Evolutionary conservation across 2,329 filamentous ascomycete genomes (phyloP).

Genomic region (Zymoseptoria brevis): DNA sequence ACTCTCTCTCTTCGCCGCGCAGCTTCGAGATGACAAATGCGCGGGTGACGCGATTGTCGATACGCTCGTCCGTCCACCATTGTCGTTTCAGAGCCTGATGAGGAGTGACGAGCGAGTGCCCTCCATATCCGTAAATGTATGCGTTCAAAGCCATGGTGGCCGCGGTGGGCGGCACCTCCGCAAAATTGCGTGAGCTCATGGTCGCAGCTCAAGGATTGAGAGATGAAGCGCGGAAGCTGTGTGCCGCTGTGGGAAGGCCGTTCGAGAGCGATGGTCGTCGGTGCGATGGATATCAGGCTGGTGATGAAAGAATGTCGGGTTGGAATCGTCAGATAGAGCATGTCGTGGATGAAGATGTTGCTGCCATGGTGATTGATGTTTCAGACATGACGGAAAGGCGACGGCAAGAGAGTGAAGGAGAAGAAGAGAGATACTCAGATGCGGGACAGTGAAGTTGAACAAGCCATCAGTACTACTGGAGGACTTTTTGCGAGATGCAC

Average conservation of each 20-base stretch:
- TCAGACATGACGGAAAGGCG: neutral
- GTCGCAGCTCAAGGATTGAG: neutral
- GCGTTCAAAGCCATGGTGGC: constrained; percentile 40
- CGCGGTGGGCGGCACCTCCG: constrained; percentile 29
- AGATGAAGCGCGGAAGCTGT: neutral
- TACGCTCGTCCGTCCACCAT: constrained; percentile 66
- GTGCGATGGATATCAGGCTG: neutral
- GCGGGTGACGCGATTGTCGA: constrained; percentile 61
- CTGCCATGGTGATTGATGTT: neutral
- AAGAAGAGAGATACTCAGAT: neutral
- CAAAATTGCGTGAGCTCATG: constrained; percentile 30
- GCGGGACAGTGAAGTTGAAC: neutral
- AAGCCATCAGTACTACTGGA: neutral
- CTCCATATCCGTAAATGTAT: constrained; percentile 44
- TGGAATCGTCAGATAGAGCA: neutral
- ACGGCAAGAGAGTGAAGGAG: neutral
- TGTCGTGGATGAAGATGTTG: neutral
- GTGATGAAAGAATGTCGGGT: neutral
- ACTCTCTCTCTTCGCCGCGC: constrained; percentile 53
- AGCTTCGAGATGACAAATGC: constrained; percentile 60
- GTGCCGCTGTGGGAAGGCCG: neutral
- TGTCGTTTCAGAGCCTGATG: constrained; percentile 43
- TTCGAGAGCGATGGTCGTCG: neutral
- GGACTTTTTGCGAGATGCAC: neutral
- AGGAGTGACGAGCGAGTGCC: constrained; percentile 43